phyloP scores from a whole-genome alignment of 495 filamentous ascomycete genomes.

The Pyrenula massariospora region DNA sequence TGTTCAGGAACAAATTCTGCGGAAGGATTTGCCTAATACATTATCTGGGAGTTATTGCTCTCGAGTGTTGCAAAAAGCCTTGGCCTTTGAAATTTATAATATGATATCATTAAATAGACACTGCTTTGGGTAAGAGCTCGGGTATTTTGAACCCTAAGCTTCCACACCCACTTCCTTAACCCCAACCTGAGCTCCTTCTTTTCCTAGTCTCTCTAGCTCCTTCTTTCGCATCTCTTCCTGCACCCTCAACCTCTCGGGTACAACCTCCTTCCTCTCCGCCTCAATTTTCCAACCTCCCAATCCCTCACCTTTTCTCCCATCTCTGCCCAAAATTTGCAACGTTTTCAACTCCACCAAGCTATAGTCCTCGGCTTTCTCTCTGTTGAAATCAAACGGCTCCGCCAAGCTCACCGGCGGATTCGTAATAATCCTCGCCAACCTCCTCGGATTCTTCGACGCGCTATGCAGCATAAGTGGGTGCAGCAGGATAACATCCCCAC shows the following conservation, averaged over 20 bases:
- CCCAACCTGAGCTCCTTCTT: not conserved
- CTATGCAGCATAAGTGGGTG: constrained; percentile 68
- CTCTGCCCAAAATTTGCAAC: constrained; percentile 43
- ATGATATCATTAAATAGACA: too few relatives aligned
- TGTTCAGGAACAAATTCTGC: too few relatives aligned
- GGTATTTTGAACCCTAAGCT: too few relatives aligned
- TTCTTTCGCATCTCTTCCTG: constrained; percentile 26
- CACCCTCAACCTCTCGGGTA: constrained; percentile 30
- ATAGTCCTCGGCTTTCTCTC: constrained; percentile 24
- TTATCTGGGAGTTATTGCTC: too few relatives aligned
- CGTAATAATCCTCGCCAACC: constrained; percentile 54
- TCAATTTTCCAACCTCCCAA: constrained; percentile 52
- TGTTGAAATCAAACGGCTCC: constrained; percentile 37
- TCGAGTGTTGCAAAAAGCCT: too few relatives aligned
- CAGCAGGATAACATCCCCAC: constrained; percentile 57
- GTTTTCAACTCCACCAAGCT: constrained; percentile 62
- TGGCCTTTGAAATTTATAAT: too few relatives aligned
- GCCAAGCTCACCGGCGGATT: constrained; percentile 57
- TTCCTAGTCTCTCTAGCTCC: constrained; percentile 11
- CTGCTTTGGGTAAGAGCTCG: too few relatives aligned
- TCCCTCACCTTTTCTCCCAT: constrained; percentile 14
- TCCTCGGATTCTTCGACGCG: constrained; percentile 45
- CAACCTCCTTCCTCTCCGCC: constrained; percentile 33
- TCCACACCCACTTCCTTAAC: not conserved
- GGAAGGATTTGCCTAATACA: too few relatives aligned